phyloP scores from a whole-genome alignment of 192 early-diverging fungal genomes.

The Martensiomyces pterosporus region DNA sequence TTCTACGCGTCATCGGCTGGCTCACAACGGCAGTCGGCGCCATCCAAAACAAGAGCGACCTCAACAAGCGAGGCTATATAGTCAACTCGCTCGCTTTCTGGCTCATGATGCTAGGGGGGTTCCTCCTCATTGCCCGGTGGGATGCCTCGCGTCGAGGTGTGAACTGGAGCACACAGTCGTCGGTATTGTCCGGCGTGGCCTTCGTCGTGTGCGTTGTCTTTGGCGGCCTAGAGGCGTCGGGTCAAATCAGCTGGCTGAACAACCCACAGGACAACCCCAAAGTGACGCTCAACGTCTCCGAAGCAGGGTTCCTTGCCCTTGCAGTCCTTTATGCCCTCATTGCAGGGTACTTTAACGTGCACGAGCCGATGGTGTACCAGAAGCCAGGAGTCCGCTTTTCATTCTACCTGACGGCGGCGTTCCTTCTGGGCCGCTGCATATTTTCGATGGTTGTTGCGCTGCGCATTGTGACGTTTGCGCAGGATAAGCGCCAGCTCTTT shows the following conservation, averaged over 20 bases:
- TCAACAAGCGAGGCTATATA: constrained; percentile 47
- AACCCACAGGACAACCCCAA: constrained; percentile 22
- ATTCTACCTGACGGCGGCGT: constrained; percentile 16
- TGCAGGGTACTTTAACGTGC: constrained; percentile 17
- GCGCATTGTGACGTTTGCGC: constrained; percentile 19
- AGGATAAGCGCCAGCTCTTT: constrained; percentile 38
- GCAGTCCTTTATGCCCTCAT: constrained; percentile 11
- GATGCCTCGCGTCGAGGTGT: constrained; percentile 26
- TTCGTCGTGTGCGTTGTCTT: constrained; percentile 25
- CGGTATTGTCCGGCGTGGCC: constrained; percentile 18
- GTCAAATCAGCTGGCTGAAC: constrained; percentile 49
- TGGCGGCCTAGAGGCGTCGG: constrained; percentile 43
- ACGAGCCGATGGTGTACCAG: constrained; percentile 40
- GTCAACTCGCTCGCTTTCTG: constrained; percentile 38
- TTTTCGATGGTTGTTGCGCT: constrained; percentile 47
- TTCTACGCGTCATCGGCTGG: constrained; percentile 43
- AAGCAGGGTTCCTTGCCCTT: constrained; percentile 34
- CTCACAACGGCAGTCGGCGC: constrained; percentile 41
- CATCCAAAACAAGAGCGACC: constrained; percentile 15
- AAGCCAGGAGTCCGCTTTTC: constrained; percentile 30
- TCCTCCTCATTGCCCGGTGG: constrained; percentile 38
- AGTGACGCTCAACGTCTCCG: constrained; percentile 22
- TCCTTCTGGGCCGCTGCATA: constrained; percentile 26
- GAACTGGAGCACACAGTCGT: constrained; percentile 26
- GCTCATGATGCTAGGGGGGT: constrained; percentile 30